Base-by-base conservation (phyloP, 2,329 filamentous ascomycete species). In the Xylariaceae sp. region DNA sequence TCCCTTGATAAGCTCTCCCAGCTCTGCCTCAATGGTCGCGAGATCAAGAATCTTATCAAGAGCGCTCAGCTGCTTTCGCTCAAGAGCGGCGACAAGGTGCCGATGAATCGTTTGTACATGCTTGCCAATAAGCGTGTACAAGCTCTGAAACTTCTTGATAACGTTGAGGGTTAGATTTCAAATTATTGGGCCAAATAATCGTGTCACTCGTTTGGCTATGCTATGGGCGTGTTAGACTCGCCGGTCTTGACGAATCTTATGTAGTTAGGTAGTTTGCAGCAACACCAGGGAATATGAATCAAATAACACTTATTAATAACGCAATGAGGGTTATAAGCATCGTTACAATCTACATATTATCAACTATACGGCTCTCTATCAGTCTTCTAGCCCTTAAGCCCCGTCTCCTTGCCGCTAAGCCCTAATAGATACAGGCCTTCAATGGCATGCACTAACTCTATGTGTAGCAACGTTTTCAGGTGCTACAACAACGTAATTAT, bases 41-140 rank as follows among this genome's bases (percentile, higher is more conserved):
- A 82, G 71, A 82, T 82, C 56, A 81, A 81, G 70, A 81, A 80
- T 46, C 60, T 75, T n/a, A 66, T 78, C 63, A 78, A 78, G 67
- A 72, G 71, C 6, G 70, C 72, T 0, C 70, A 73, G 55, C 48
- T 77, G 6, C 71, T 77, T 10, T 64, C 62, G 1, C 40, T 72
- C 20, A 72, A 71, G 62, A 63, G 56, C 20, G 64, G 66, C 1
- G 63, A 65, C 2, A 67, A 67, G 52, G 61, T 74, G 1, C 61
- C 67, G 2, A 65, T 64, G 32, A 67, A 71, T 2, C 64, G 62
- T 5, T 50, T 75, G 7, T 57, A 68, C 26, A 65, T 70, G 65
- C 57, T 75, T 47, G 72, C 71, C 5, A 61, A 70, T 45, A 74
- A 71, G 40, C 66, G 73, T 3, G 56, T 60, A 6, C 49, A 62